Percentiles rank a stretch among this genome's conserved stretches.
Evolutionary conservation across 345 rosid genomes (phyloP).

Genomic region (Rhizophora apiculata): DNA sequence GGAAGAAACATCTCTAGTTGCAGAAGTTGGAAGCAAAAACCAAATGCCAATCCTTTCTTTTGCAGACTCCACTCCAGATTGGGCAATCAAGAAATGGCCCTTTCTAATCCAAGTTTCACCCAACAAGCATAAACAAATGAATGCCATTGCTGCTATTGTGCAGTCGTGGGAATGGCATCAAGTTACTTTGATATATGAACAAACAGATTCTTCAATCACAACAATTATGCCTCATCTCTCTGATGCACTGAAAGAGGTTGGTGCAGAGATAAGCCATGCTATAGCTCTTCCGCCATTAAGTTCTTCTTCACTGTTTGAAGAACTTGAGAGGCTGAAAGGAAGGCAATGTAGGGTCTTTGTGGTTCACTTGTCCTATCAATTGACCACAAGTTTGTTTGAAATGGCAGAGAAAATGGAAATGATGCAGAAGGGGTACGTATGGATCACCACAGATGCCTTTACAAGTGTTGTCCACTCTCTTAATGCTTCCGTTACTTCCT

Average conservation of each 20-base stretch:
- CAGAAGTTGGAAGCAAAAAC: conserved; percentile 8
- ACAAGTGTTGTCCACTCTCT: conserved; percentile 21
- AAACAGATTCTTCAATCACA: conserved; percentile 9
- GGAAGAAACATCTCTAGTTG: conserved; percentile 27
- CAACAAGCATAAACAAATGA: conserved; percentile 19
- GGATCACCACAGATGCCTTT: conserved; percentile 33
- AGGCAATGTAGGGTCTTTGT: conserved; percentile 31
- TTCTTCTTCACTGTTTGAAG: conserved; percentile 1
- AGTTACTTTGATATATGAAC: conserved; percentile 20
- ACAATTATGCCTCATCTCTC: conserved; percentile 13
- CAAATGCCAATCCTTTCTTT: conserved; percentile 27
- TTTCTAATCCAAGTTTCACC: conserved; percentile 25
- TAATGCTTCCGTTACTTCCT: conserved; percentile 9
- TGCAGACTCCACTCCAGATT: conserved; percentile 16
- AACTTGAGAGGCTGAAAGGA: not conserved
- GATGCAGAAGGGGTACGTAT: conserved; percentile 33
- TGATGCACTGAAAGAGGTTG: conserved; percentile 15
- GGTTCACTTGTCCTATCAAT: conserved; percentile 21
- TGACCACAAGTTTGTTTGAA: conserved; percentile 19
- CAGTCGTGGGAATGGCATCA: conserved; percentile 25
- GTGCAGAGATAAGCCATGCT: conserved; percentile 8
- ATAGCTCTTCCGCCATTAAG: conserved; percentile 14
- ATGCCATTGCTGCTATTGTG: conserved; percentile 27
- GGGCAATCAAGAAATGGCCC: conserved; percentile 23
- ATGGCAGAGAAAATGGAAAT: conserved; percentile 24